Evolutionary conservation across 768 basidiomycete species (phyloP), one percentile per base, ranked within the genome.

Genomic region (Tylopilus rubrobrunneus): DNA sequence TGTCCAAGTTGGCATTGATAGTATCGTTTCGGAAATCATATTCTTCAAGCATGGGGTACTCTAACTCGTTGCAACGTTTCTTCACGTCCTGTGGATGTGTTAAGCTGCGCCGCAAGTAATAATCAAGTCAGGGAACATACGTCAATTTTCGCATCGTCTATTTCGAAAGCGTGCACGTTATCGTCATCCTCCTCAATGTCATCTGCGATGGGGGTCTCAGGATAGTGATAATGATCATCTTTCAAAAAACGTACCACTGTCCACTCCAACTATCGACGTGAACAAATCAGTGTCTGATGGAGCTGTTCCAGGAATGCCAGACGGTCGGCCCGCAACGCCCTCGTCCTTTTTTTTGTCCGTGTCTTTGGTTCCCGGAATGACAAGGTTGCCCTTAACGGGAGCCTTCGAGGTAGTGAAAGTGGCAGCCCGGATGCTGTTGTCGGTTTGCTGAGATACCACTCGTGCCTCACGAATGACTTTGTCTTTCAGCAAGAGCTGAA

Each of bases 21-120:
- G 91, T 93, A 68, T 99, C 97, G 66, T 98, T 96, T 41, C 95
- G 80, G 78, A 98, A 99, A 71, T 99, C 97, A 67, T 99, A 99
- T 73, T 99, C 97, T 69, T 99, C 97, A 42, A 99, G 78, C 86
- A 98, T 97, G 8, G 97, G 97, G 60, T 95, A 92, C 67, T 98
- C 94, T 37, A 98, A 80, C 62, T 97, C 96, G 64, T 94, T 94
- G 67, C 97, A 98, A 36, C 93, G 86, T 63, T 91, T 90, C 74
- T 98, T 96, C 56, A 99, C 94, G 59, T 91, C 90, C 92, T 96
- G 59, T 12, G 45, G 10, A 56, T 53, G 34, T 31, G 52, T 66
- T n/a, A 51, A 40, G 47, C 15, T 28, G 33, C 15, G 40, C 51
- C 39, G 41, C 33, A 46, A 56, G 11, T n/a, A 34, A 39, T 21